These are phyloP conservation scores for Heracleum sosnowskyi DNA, from an alignment of 129 eudicot species.

Conservation along the genomic window DNA sequence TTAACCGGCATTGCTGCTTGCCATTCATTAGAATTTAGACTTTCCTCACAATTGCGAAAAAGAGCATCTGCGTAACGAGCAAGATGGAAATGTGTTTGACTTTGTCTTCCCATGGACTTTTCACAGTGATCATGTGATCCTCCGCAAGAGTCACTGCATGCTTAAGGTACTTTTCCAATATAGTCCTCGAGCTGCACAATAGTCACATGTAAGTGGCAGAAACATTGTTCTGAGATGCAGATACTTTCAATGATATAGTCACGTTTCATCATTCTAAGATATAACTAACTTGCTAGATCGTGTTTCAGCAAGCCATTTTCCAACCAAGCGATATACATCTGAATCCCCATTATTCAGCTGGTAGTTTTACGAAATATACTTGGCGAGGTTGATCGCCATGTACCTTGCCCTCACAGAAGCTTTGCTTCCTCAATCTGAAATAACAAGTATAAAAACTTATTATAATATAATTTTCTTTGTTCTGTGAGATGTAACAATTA, in stretches of 20 bases:
- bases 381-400: slow-evolving; percentile 97
- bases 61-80: slow-evolving; percentile 97
- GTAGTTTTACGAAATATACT: slow-evolving; percentile 54
- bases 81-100: slow-evolving; percentile 92
- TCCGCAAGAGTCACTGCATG: slow-evolving; percentile 76
- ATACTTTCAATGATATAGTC: background rate
- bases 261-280: background rate
- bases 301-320: slow-evolving; percentile 98
- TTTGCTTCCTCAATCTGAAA: slow-evolving; percentile 93
- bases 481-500: background rate
- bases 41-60: slow-evolving; percentile 81
- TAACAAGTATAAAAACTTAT: background rate
- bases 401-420: slow-evolving; percentile 92
- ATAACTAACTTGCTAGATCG: slow-evolving; percentile 93
- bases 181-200: slow-evolving; percentile 81
- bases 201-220: slow-evolving; percentile 11
- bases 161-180: slow-evolving; percentile 86
- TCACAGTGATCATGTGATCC: slow-evolving; percentile 36
- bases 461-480: background rate
- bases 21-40: slow-evolving; percentile 90
- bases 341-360: slow-evolving; percentile 47
- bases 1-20: slow-evolving; percentile 89
- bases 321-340: slow-evolving; percentile 90
- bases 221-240: background rate
- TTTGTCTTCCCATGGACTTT: slow-evolving; percentile 46